Evolutionary conservation across 2,329 filamentous ascomycete genomes (phyloP).

Genomic region (Juglanconis sp.): DNA sequence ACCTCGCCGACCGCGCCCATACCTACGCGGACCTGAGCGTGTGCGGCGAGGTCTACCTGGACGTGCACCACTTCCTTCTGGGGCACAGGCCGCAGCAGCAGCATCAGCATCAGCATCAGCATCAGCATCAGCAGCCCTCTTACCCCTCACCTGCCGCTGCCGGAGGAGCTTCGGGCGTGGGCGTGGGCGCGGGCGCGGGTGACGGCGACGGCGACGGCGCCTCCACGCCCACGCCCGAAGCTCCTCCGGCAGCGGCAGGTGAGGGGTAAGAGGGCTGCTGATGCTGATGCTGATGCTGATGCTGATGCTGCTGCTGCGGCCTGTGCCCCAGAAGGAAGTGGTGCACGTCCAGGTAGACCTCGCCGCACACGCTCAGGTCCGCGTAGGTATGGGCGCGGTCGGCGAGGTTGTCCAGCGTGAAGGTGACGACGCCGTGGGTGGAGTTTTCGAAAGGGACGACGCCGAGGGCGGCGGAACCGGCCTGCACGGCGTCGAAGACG

Average conservation of each 20-base stretch:
- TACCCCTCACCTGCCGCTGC: no score
- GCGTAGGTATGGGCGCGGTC: conserved; percentile 64
- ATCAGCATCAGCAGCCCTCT: neutral
- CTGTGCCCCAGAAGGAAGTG: conserved; percentile 73
- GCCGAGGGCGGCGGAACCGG: conserved; percentile 61
- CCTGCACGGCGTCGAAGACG: conserved; percentile 76
- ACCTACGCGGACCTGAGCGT: conserved; percentile 69
- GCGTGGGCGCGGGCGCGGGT: conserved; percentile 28
- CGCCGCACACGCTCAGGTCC: conserved; percentile 73
- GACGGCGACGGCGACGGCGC: conserved; percentile 28
- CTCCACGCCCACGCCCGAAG: conserved; percentile 16
- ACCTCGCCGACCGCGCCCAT: conserved; percentile 62
- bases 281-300: neutral
- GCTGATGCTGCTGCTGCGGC: neutral
- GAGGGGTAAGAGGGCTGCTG: neutral
- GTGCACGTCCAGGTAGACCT: conserved; percentile 82
- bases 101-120: neutral
- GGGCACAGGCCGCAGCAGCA: conserved; percentile 38
- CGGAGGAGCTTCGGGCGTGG: conserved; percentile 21
- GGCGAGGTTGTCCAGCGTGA: conserved; percentile 84
- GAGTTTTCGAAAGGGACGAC: conserved; percentile 96
- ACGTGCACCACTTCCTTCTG: conserved; percentile 84
- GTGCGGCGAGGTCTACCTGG: conserved; percentile 79
- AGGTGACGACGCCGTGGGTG: conserved; percentile 87
- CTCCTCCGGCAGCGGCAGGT: conserved; percentile 24